Base-by-base conservation (phyloP, 2,329 filamentous ascomycete species). In the Pezicula rhizophila region DNA sequence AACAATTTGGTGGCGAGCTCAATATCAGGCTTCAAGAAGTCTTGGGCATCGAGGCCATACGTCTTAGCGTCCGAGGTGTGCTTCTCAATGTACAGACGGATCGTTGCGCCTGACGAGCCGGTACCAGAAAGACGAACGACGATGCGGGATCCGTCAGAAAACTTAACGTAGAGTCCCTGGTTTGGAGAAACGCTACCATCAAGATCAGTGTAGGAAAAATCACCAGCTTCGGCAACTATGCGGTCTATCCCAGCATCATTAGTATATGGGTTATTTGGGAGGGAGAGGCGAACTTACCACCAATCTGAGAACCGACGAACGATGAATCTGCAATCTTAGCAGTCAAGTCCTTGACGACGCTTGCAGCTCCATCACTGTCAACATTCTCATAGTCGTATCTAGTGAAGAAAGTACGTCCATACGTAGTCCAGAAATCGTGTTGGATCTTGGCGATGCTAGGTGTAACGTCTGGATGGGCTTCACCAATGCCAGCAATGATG, bases 141-240 rank as follows among this genome's bases (percentile, higher is more conserved):
- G 52, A 97, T 92, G 59, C 93, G 87, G 73, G 89, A 96, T 54
- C 92, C 92, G 51, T 95, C 91, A 48, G 90, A 89, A 71, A 97
- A 97, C 70, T 88, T 87, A 67, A 91, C 87, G 66, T 88, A 99
- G 60, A 99, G 83, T 57, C 93, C 93, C 75, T 99, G 93, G 76
- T 96, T 95, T 67, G 90, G 89, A 64, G 89, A 87, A 47, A 97
- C 89, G 57, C 89, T 96, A 53, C 92, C 93, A 64, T 99, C 93
- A n/a, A 99, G 84, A 66, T 99, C 93, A 8, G 89, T 97, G 79
- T 99, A 99, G 28, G 89, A 89, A 71, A 99, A 99, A 78, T 99
- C 91, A 57, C 91, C 93, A 6, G 91, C 92, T 61, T 95, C 88
- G 44, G 82, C 75, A 39, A 96, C 89, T 64, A 89, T 95, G 67